phyloP scores from a whole-genome alignment of 1,284 basidiomycete genomes.

The Leccinum pachyderme region DNA sequence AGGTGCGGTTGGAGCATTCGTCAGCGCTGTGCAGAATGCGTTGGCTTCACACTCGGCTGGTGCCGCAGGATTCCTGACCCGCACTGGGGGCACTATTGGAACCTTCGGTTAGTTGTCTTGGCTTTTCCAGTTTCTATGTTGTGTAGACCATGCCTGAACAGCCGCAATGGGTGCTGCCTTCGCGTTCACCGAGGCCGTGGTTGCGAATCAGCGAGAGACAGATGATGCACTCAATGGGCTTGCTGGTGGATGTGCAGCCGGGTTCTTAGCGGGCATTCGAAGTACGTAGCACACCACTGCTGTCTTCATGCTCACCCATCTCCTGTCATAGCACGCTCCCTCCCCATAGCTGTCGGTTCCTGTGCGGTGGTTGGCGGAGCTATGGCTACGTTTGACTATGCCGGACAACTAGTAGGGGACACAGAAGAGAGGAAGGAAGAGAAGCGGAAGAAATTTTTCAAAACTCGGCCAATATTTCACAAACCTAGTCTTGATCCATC shows the following conservation, averaged over 20 bases:
- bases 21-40: conserved; percentile 85
- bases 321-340: conserved; percentile 63
- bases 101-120: conserved; percentile 83
- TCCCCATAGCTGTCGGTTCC: conserved; percentile 81
- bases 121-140: conserved; percentile 74
- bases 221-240: conserved; percentile 85
- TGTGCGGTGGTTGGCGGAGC: conserved; percentile 80
- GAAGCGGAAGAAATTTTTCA: conserved; percentile 71
- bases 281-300: conserved; percentile 43
- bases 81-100: conserved; percentile 56
- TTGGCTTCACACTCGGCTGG: conserved; percentile 61
- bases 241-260: conserved; percentile 89
- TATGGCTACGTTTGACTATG: conserved; percentile 83
- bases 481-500: conserved; percentile 32
- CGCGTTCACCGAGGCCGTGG: conserved; percentile 76
- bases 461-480: conserved; percentile 42
- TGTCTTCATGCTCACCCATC: conserved; percentile 2
- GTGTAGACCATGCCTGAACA: conserved; percentile 52
- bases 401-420: conserved; percentile 60
- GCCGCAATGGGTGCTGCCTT: conserved; percentile 92
- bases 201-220: conserved; percentile 81
- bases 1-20: conserved; percentile 72
- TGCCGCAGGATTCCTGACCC: conserved; percentile 36
- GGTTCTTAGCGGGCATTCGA: conserved; percentile 85
- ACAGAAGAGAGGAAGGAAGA: conserved; percentile 51